Evolutionary conservation across 306 rosid genomes (phyloP), one percentile per base, ranked within the genome.

Genomic region (Prunus armeniaca): DNA sequence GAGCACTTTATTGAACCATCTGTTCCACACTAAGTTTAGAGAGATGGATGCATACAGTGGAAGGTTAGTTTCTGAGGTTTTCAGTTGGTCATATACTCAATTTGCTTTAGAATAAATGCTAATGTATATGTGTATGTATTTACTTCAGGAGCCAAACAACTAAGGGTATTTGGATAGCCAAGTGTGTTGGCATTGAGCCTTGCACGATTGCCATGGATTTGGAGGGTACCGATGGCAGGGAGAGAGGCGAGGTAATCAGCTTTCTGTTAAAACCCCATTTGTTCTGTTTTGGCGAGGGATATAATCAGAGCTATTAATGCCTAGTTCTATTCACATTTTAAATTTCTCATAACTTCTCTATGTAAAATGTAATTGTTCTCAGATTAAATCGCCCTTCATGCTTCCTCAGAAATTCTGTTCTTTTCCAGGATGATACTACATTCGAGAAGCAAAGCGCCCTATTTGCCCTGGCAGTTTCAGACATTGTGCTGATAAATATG

Each of bases 221-320:
- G 82, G 98, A 93, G 88, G 98, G 98, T n/a, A 93, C 97, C 17
- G 98, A 93, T 90, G 94, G 98, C 76, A 88, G 98, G 63, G 98
- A 93, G 84, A 83, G 98, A 79, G 98, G 97, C 47, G 97, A 91
- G 98, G 98, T 93, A 86, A 80, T 71, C 6, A 24, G 19, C 32
- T 71, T 50, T 67, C 55, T 28, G 20, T 30, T 68, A 17, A 25
- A 15, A 66, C 22, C 58, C 24, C 80, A 12, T 65, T 80, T 65
- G 60, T 38, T 56, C 3, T 65, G 0, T 14, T n/a, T 6, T 13
- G 2, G 8, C 2, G 41, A 34, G 41, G 41, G 17, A 13, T 9
- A 64, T 32, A 30, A 34, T 11, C 3, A 3, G 9, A 65, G 71
- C 41, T 34, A 47, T 19, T 3, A 3, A 45, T 12, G n/a, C 3